Percentiles rank a stretch among this genome's conserved stretches.
Conservation (phyloP, 2,329 filamentous ascomycete species). For the Microcyclospora pomicola region DNA sequence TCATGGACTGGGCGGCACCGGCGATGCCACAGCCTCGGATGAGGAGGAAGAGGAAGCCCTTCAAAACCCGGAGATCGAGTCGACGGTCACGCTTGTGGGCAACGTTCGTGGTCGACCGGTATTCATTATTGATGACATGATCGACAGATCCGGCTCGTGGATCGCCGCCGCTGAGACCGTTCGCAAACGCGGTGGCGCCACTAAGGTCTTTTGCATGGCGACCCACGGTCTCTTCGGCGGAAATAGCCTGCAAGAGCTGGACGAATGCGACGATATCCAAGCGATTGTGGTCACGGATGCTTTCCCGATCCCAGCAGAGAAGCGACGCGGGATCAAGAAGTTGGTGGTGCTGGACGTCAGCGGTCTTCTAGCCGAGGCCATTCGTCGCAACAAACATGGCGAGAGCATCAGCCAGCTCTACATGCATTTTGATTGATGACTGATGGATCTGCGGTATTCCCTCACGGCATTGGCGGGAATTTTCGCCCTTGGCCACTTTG, state of each 20-base stretch:
- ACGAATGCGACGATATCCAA: conserved; percentile 86
- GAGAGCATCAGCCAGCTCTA: conserved; percentile 54
- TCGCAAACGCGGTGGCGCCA: conserved; percentile 80
- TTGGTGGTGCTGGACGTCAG: conserved; percentile 82
- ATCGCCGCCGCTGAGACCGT: conserved; percentile 95
- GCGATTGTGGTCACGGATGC: conserved; percentile 93
- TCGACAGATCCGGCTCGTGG: conserved; percentile 94
- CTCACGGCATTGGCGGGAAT: background rate
- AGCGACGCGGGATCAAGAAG: conserved; percentile 60
- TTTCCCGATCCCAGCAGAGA: conserved; percentile 73
- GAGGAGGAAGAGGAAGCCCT: conserved; percentile 92
- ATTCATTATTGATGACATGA: conserved; percentile 97
- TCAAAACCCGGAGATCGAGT: conserved; percentile 66
- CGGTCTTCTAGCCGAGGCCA: conserved; percentile 76
- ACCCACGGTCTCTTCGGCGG: conserved; percentile 91
- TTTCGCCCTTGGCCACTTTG: background rate
- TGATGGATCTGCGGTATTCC: background rate
- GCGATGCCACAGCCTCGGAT: conserved; percentile 66
- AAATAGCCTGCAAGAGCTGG: conserved; percentile 77
- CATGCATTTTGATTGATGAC: conserved; percentile 25
- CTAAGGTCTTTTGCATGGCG: conserved; percentile 93
- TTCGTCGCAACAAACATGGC: conserved; percentile 90
- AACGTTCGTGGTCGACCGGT: conserved; percentile 80
- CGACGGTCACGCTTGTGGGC: conserved; percentile 94
- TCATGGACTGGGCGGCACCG: conserved; percentile 62